Evolutionary conservation across 164 flowering plant species (phyloP).

Genomic region (Vitis labrusca): DNA sequence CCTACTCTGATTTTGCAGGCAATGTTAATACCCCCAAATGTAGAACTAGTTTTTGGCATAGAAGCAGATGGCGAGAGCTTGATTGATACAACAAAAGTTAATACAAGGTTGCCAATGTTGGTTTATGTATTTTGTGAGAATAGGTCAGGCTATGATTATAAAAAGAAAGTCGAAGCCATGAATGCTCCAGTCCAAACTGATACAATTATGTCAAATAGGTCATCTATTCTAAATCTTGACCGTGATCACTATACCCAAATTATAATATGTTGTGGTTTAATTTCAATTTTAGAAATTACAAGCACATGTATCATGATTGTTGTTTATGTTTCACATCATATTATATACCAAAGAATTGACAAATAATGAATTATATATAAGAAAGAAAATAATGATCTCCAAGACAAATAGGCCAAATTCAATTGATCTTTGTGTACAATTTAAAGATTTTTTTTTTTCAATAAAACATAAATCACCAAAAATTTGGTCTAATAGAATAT

Average conservation of each 20-base stretch:
- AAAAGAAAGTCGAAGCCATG: constrained; percentile 99
- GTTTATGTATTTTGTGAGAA: constrained; percentile 92
- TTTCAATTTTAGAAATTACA: too few relatives aligned
- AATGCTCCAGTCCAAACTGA: constrained; percentile 84
- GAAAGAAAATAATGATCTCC: too few relatives aligned
- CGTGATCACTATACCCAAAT: constrained; percentile 82
- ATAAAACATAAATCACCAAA: too few relatives aligned
- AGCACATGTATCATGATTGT: too few relatives aligned
- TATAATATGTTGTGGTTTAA: too few relatives aligned
- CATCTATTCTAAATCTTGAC: constrained; percentile 88
- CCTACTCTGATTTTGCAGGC: constrained; percentile 33
- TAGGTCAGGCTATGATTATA: constrained; percentile 85
- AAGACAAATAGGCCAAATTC: too few relatives aligned
- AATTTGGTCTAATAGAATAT: too few relatives aligned
- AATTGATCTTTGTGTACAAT: too few relatives aligned
- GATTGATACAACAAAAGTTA: constrained; percentile 69
- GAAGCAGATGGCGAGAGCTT: constrained; percentile 41
- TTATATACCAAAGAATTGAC: too few relatives aligned
- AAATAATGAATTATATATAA: too few relatives aligned
- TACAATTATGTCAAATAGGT: constrained; percentile 89
- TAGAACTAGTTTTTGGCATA: constrained; percentile 51
- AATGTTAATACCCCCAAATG: constrained; percentile 80
- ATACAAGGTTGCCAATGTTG: constrained; percentile 79
- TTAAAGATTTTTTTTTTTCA: too few relatives aligned
- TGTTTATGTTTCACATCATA: too few relatives aligned